phyloP scores from a whole-genome alignment of 441 rosid species.

The Jatropha podagrica region DNA sequence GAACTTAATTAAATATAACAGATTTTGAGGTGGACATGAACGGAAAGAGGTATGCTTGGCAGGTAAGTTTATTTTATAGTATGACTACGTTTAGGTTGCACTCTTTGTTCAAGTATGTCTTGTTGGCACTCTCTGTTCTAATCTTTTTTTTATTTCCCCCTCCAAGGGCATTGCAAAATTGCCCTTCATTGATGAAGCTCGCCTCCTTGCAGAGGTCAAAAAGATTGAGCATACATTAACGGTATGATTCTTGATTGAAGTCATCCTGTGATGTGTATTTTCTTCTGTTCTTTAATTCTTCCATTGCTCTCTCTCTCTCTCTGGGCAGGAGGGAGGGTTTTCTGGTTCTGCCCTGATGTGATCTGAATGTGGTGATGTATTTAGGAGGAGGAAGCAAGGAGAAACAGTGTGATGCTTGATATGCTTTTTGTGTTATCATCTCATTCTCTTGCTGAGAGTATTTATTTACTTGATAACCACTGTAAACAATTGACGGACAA shows the following conservation, averaged over 20 bases:
- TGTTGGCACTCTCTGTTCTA: conserved; percentile 16
- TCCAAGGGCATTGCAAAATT: conserved; percentile 81
- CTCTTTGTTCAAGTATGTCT: background rate
- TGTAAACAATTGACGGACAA: conserved; percentile 49
- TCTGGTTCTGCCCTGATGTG: background rate
- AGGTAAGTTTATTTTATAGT: conserved; percentile 45
- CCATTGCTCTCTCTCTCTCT: background rate
- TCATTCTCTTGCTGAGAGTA: conserved; percentile 71
- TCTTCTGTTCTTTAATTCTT: background rate
- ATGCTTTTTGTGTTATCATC: conserved; percentile 75
- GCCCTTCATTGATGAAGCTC: conserved; percentile 86
- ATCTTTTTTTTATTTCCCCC: conserved; percentile 12
- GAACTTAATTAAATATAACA: conserved; percentile 32
- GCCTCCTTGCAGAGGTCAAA: conserved; percentile 76
- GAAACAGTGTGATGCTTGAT: conserved; percentile 74
- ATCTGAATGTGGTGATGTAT: conserved; percentile 17
- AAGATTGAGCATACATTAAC: conserved; percentile 64
- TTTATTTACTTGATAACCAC: conserved; percentile 61
- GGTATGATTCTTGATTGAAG: conserved; percentile 42
- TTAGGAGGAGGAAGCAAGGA: conserved; percentile 78
- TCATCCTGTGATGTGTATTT: conserved; percentile 3
- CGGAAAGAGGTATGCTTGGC: conserved; percentile 93
- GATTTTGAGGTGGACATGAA: conserved; percentile 94
- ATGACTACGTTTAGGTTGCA: conserved; percentile 12
- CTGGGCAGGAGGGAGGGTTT: background rate